Conservation (phyloP, 805 yeast genomes). For the Cyberlindnera veronae region DNA sequence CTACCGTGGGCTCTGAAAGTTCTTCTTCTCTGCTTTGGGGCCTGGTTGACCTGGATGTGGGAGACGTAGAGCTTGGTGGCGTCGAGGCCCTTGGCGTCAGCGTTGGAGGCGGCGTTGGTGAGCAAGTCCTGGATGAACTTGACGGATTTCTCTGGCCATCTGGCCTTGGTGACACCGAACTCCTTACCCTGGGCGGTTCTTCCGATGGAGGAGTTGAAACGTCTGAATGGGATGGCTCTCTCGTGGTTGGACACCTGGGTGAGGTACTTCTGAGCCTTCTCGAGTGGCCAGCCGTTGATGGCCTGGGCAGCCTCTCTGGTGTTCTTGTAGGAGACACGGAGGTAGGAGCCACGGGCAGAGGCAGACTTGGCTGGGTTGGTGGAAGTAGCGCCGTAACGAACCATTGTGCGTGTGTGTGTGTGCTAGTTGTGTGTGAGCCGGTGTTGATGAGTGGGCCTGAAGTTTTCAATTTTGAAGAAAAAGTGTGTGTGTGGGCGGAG, state of each 20-base stretch:
- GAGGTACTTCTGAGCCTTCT: slow-evolving; percentile 93
- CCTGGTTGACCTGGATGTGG: slow-evolving; percentile 99
- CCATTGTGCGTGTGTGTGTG: slow-evolving; percentile 50
- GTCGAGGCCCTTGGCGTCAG: slow-evolving; percentile 98
- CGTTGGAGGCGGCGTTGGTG: slow-evolving; percentile 97
- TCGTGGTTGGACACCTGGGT: slow-evolving; percentile 95
- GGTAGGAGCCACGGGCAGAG: slow-evolving; percentile 98
- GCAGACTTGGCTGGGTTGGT: slow-evolving; percentile 99
- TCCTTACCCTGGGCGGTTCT: slow-evolving; percentile 99
- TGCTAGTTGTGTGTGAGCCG: slow-evolving; percentile 4
- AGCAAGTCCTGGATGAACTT: slow-evolving; percentile 91
- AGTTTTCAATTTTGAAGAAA: slow-evolving; percentile 12
- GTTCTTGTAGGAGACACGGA: slow-evolving; percentile 99
- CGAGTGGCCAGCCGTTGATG: slow-evolving; percentile 95
- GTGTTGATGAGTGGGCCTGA: slow-evolving; percentile 2
- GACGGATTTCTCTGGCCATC: slow-evolving; percentile 99
- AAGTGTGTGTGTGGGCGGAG: slow-evolving; percentile 1
- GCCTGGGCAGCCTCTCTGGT: slow-evolving; percentile 99
- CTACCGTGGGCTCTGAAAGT: slow-evolving; percentile 99
- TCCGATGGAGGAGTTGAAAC: slow-evolving; percentile 94
- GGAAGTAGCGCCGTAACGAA: slow-evolving; percentile 99
- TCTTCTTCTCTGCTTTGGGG: slow-evolving; percentile 99
- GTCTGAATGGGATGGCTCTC: slow-evolving; percentile 99
- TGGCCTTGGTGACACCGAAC: slow-evolving; percentile 99
- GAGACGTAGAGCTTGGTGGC: slow-evolving; percentile 88